A percentile compares a stretch with the other conserved stretches of the same genome.
phyloP scores from a whole-genome alignment of 1,284 basidiomycete species.

The Heliocybe sulcata region DNA sequence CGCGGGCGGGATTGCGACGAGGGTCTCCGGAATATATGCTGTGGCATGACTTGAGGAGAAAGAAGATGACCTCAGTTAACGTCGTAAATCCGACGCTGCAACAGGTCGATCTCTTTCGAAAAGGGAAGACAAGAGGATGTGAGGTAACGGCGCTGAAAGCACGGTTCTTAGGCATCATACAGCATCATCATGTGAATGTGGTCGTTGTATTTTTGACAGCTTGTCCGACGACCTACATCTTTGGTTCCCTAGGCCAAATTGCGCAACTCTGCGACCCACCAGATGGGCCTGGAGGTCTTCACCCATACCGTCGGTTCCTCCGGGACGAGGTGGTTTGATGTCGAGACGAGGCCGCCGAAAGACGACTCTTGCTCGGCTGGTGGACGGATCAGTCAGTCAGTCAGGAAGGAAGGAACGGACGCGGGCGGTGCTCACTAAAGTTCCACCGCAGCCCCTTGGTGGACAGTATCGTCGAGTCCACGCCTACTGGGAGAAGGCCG shows the following conservation, averaged over 20 bases:
- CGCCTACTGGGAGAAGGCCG: constrained; percentile 86
- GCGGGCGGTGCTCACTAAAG: constrained; percentile 45
- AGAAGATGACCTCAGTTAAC: no score
- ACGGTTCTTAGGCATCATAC: no score
- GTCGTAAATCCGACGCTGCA: no score
- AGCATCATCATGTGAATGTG: no score
- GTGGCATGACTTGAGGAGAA: no score
- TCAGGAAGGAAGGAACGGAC: neutral
- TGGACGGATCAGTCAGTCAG: constrained; percentile 2
- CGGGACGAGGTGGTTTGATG: constrained; percentile 83
- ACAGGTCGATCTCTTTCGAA: no score
- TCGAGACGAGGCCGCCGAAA: constrained; percentile 80
- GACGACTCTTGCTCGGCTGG: constrained; percentile 59
- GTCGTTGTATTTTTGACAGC: no score
- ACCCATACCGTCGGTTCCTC: constrained; percentile 57
- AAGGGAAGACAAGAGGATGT: no score
- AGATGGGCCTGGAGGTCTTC: constrained; percentile 76
- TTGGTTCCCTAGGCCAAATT: neutral
- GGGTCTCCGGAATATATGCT: no score
- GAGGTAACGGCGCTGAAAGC: no score
- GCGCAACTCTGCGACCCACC: constrained; percentile 47
- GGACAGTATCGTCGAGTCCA: constrained; percentile 66
- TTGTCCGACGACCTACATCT: no score
- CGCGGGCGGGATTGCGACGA: no score
- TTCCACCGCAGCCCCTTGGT: constrained; percentile 91